These are phyloP conservation scores for Pleurotus sapidus DNA, from an alignment of 768 basidiomycete species.

Conservation along the genomic window DNA sequence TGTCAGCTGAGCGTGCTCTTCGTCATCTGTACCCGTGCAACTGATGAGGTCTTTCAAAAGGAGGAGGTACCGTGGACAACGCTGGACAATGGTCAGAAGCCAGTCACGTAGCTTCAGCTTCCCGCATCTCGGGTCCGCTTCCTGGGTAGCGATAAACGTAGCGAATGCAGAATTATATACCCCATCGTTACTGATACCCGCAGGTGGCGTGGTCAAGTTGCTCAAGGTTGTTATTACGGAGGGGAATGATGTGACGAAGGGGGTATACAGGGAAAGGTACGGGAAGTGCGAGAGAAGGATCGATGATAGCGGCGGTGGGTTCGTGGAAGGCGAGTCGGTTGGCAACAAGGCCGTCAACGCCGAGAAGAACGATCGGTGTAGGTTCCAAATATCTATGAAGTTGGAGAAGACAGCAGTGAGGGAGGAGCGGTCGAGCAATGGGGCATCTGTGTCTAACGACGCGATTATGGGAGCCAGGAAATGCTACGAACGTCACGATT, in stretches of 20 bases:
- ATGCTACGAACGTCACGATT: conserved; percentile 43
- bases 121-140: conserved; percentile 67
- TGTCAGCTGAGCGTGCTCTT: conserved; percentile 63
- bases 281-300: conserved; percentile 81
- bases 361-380: conserved; percentile 72
- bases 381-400: conserved; percentile 90
- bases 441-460: conserved; percentile 65
- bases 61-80: conserved; percentile 84
- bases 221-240: conserved; percentile 57
- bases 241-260: conserved; percentile 80
- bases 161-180: conserved; percentile 55
- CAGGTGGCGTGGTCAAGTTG: conserved; percentile 45
- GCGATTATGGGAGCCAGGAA: conserved; percentile 79
- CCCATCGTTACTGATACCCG: conserved; percentile 32
- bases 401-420: conserved; percentile 81
- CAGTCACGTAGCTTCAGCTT: conserved; percentile 80
- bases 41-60: conserved; percentile 77
- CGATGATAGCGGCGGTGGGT: conserved; percentile 42
- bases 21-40: conserved; percentile 61
- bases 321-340: conserved; percentile 9
- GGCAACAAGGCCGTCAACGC: conserved; percentile 48
- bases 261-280: conserved; percentile 83
- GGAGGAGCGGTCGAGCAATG: conserved; percentile 65
- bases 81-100: conserved; percentile 83
- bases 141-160: conserved; percentile 59